Conservation (phyloP, 176 grass and related monocot genomes). For the Themeda triandra region DNA sequence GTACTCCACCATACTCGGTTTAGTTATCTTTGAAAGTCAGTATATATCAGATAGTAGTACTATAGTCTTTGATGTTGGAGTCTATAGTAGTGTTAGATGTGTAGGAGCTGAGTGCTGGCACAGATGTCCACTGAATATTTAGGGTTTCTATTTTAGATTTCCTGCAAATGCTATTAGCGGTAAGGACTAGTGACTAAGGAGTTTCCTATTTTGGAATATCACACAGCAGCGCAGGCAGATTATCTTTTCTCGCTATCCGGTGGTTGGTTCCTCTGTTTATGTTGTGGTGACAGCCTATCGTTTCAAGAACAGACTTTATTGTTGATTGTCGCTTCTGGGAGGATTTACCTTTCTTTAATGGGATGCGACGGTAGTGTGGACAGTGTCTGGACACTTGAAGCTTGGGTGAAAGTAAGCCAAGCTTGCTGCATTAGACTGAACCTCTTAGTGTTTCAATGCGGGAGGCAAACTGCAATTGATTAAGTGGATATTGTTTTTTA, state of each 20-base stretch:
- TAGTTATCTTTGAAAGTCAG: background rate
- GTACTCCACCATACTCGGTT: background rate
- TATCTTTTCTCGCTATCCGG: background rate
- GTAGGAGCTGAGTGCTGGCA: background rate
- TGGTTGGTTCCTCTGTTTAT: background rate
- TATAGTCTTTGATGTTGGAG: background rate
- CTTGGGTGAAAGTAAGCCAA: background rate
- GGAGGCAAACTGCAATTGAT: background rate
- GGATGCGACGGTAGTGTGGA: background rate
- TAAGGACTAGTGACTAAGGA: background rate
- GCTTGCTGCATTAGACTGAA: background rate
- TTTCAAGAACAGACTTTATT: background rate
- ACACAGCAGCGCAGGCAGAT: background rate
- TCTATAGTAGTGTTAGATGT: background rate
- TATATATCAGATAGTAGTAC: background rate
- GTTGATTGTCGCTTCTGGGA: background rate
- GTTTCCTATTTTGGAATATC: slow-evolving; percentile 13
- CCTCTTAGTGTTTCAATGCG: background rate
- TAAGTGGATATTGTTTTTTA: background rate
- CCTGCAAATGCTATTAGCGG: slow-evolving; percentile 22
- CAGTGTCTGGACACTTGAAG: background rate
- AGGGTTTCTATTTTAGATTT: slow-evolving; percentile 33
- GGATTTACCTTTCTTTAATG: background rate
- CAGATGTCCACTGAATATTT: background rate
- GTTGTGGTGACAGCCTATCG: background rate